Conservation (phyloP, 768 basidiomycete genomes). For the Boletus tylopilopsis region DNA sequence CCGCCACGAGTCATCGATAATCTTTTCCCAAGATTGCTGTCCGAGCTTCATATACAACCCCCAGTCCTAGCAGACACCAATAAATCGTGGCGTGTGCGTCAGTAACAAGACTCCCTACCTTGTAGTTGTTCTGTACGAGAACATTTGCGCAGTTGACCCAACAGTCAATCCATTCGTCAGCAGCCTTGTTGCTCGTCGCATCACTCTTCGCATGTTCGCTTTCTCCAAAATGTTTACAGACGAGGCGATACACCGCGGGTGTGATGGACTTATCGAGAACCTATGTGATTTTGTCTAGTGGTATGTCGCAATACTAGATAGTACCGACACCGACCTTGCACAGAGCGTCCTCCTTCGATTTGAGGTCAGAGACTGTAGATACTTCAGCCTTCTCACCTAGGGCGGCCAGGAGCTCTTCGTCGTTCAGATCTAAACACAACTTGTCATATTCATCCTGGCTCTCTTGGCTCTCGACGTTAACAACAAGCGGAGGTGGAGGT, state of each 20-base stretch:
- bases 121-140: conserved; percentile 47
- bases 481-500: conserved; percentile 31
- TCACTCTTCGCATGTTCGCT: conserved; percentile 17
- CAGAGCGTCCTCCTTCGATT: conserved; percentile 45
- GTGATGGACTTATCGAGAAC: conserved; percentile 46
- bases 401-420: conserved; percentile 55
- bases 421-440: conserved; percentile 56
- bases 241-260: conserved; percentile 52
- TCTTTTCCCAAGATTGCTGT: conserved; percentile 51
- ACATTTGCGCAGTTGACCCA: conserved; percentile 73
- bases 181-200: conserved; percentile 31
- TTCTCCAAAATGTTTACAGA: conserved; percentile 46
- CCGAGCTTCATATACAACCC: conserved; percentile 49
- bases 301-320: background rate
- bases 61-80: conserved; percentile 50
- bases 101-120: conserved; percentile 29
- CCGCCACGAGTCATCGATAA: conserved; percentile 48
- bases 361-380: conserved; percentile 26
- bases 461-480: conserved; percentile 49
- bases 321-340: conserved; percentile 40
- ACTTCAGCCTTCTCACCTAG: conserved; percentile 38
- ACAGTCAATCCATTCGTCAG: conserved; percentile 60
- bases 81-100: background rate
- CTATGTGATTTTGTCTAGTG: conserved; percentile 28
- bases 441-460: conserved; percentile 75